A percentile compares a stretch with the other conserved stretches of the same genome.
Evolutionary conservation across 768 basidiomycete genomes (phyloP).

Genomic region (Boletales sp.): DNA sequence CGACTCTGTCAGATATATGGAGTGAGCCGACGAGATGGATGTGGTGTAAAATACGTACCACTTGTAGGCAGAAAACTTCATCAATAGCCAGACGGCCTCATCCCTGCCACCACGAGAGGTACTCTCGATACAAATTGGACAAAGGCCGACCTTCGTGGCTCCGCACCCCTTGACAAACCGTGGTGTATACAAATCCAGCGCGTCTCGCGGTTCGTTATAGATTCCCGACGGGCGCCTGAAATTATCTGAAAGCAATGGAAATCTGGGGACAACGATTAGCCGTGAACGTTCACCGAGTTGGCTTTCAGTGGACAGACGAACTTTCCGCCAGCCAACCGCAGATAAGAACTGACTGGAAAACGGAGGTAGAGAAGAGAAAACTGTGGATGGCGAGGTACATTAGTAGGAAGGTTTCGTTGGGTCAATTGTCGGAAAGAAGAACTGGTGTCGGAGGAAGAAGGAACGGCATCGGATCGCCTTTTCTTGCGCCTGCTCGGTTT

Average conservation of each 20-base stretch:
- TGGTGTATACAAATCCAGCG: conserved; percentile 73
- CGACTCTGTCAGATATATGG: conserved; percentile 16
- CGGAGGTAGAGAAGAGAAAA: conserved; percentile 68
- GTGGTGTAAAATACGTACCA: conserved; percentile 42
- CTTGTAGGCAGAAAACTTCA: conserved; percentile 84
- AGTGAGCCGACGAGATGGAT: conserved; percentile 1
- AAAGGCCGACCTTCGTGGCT: conserved; percentile 65
- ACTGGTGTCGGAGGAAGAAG: not conserved
- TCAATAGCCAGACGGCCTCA: conserved; percentile 66
- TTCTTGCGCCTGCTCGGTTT: conserved; percentile 13
- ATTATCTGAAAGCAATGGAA: conserved; percentile 11
- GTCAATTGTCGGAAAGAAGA: conserved; percentile 3
- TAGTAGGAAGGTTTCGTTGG: conserved; percentile 49
- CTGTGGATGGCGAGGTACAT: conserved; percentile 41
- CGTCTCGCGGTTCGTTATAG: conserved; percentile 57
- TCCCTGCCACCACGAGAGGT: conserved; percentile 59
- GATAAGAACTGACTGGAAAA: conserved; percentile 62
- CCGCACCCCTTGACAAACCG: conserved; percentile 72
- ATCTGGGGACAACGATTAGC: conserved; percentile 11
- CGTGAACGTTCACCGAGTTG: not conserved
- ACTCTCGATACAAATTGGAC: conserved; percentile 71
- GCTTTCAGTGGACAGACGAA: conserved; percentile 26
- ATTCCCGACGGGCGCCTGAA: conserved; percentile 36
- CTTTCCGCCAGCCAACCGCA: conserved; percentile 38
- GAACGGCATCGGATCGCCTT: not conserved